These are phyloP conservation scores for Parmelia sp. DNA, from an alignment of 495 filamentous ascomycete species.

Conservation along the genomic window DNA sequence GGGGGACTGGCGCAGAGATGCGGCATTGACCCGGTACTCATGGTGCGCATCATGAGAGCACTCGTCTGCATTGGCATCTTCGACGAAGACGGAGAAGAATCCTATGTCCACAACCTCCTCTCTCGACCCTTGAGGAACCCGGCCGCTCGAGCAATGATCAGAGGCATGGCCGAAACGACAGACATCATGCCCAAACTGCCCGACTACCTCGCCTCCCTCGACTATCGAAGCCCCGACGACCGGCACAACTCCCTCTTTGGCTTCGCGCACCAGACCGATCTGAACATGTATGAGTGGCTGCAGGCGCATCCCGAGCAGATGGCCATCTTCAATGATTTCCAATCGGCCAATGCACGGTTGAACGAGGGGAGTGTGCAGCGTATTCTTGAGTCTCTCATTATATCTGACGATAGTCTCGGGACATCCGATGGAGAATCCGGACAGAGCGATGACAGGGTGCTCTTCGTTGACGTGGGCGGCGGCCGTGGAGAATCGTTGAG, in stretches of 20 bases:
- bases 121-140: background rate
- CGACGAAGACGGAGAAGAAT: background rate
- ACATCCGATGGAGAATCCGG: background rate
- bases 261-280: background rate
- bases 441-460: background rate
- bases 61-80: background rate
- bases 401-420: background rate
- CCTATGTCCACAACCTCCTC: background rate
- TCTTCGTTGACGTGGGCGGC: background rate
- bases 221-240: background rate
- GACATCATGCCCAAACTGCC: background rate
- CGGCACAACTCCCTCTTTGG: background rate
- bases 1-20: background rate
- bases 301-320: background rate
- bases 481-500: background rate
- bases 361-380: background rate
- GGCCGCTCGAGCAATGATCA: background rate
- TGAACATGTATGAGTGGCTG: background rate
- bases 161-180: background rate
- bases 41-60: background rate
- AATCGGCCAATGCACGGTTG: background rate
- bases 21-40: background rate
- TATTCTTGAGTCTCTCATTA: background rate
- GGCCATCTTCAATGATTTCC: background rate
- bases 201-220: background rate